Evolutionary conservation across 192 early-diverging fungal species (phyloP), one percentile per base, ranked within the genome.

Genomic region (Phycomyces nitens): DNA sequence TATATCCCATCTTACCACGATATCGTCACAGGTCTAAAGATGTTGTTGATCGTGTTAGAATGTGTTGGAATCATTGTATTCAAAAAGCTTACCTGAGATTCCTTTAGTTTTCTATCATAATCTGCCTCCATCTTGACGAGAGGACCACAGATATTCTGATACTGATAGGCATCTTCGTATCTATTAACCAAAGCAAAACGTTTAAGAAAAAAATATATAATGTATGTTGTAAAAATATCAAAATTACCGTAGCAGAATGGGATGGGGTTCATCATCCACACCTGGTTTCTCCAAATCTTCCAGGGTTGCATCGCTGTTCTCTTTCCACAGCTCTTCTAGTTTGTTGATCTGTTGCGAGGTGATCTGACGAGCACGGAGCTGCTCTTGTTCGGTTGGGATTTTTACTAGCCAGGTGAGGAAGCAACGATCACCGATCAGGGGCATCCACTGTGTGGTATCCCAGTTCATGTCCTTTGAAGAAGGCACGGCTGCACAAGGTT

Each of bases 121-220:
- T 79, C 80, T 15, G 74, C 77, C 61, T 99, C 97, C 80, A 96
- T 84, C 59, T 94, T 92, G 18, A 99, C 93, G 41, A 99, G 75
- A 6, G 96, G 94, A 0, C 89, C 94, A 79, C 98, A 94, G 23
- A 94, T 94, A 69, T 89, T 95, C 69, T 94, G 95, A 75, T 98
- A 99, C 72, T 95, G 92, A 74, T 95, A 95, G 1, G 95, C 96
- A 77, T 99, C 96, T 53, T 98, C 94, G 53, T 95, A 95, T 74
- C 88, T 89, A 71, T 58, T n/a, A n/a, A n/a, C n/a, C n/a, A n/a
- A n/a, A n/a, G n/a, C n/a, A n/a, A n/a, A n/a, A n/a, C n/a, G n/a
- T n/a, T n/a, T n/a, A n/a, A n/a, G n/a, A n/a, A n/a, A n/a, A n/a
- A n/a, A n/a, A n/a, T n/a, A n/a, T n/a, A n/a, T n/a, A n/a, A n/a